Evolutionary conservation across 495 filamentous ascomycete species (phyloP).

Genomic region (Aspergillus diversus): DNA sequence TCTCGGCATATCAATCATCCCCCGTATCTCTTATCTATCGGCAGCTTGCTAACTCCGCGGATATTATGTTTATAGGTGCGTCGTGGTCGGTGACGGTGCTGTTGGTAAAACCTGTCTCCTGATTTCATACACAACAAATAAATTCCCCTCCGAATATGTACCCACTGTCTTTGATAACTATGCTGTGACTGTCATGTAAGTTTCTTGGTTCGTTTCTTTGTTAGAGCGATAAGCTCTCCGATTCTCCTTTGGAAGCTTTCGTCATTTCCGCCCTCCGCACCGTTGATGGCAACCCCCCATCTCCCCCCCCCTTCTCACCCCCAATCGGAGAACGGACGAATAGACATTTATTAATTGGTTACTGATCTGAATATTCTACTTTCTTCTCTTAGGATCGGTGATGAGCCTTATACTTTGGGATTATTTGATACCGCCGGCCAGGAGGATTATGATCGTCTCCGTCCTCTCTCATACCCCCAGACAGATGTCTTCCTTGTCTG

Average conservation of each 20-base stretch:
- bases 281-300: background rate
- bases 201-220: slow-evolving; percentile 28
- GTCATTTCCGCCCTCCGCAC: background rate
- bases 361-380: slow-evolving; percentile 1
- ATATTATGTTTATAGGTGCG: slow-evolving; percentile 65
- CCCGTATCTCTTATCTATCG: slow-evolving; percentile 15
- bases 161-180: slow-evolving; percentile 99
- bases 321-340: too few species aligned
- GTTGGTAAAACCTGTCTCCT: slow-evolving; percentile 98
- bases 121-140: slow-evolving; percentile 99
- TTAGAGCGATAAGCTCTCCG: background rate
- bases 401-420: slow-evolving; percentile 96
- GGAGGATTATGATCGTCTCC: slow-evolving; percentile 98
- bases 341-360: background rate
- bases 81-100: slow-evolving; percentile 98
- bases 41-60: slow-evolving; percentile 32
- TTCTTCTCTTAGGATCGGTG: slow-evolving; percentile 77
- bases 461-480: slow-evolving; percentile 95
- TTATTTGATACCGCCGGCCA: slow-evolving; percentile 98
- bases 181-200: slow-evolving; percentile 98
- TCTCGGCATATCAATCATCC: slow-evolving; percentile 1
- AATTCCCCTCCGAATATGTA: slow-evolving; percentile 99
- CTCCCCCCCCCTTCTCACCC: background rate
- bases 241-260: background rate
- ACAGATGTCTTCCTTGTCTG: slow-evolving; percentile 99